Conservation (phyloP, 257 asterid genomes). For the Thymus quinquecostatus region DNA sequence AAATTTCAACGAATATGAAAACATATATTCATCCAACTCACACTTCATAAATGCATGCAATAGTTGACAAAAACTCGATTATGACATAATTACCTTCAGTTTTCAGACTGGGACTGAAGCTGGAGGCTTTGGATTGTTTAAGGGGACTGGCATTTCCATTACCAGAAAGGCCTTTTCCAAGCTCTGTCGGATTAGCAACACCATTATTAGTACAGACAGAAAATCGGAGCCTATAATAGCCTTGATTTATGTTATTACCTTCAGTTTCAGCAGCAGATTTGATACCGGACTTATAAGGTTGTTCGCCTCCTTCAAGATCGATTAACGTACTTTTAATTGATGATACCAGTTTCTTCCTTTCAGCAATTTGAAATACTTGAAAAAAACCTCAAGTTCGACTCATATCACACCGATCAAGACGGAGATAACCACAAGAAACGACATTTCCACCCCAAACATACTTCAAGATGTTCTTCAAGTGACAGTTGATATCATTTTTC, state of each 20-base stretch:
- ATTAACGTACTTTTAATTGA: constrained; percentile 66
- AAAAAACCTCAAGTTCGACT: neutral
- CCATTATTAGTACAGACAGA: constrained; percentile 31
- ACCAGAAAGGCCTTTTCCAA: constrained; percentile 40
- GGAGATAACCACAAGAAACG: too few species aligned
- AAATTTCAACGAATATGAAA: constrained; percentile 31
- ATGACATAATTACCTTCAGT: constrained; percentile 33
- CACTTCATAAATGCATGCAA: constrained; percentile 4
- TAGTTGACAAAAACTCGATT: constrained; percentile 14
- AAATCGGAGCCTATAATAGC: neutral
- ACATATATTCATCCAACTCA: constrained; percentile 32
- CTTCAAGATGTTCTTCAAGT: neutral
- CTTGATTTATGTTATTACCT: constrained; percentile 32
- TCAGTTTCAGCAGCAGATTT: constrained; percentile 43
- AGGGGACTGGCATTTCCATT: constrained; percentile 30
- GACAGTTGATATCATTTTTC: constrained; percentile 10
- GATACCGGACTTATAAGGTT: constrained; percentile 32
- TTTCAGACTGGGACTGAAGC: constrained; percentile 37
- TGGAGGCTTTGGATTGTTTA: constrained; percentile 27
- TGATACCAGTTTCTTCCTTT: constrained; percentile 78
- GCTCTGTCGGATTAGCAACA: constrained; percentile 42
- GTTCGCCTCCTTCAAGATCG: constrained; percentile 44
- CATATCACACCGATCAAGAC: neutral
- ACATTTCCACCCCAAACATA: neutral
- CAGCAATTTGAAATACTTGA: constrained; percentile 62